Base-by-base conservation (phyloP, 805 yeast genomes). In the Candida bentonensis region DNA sequence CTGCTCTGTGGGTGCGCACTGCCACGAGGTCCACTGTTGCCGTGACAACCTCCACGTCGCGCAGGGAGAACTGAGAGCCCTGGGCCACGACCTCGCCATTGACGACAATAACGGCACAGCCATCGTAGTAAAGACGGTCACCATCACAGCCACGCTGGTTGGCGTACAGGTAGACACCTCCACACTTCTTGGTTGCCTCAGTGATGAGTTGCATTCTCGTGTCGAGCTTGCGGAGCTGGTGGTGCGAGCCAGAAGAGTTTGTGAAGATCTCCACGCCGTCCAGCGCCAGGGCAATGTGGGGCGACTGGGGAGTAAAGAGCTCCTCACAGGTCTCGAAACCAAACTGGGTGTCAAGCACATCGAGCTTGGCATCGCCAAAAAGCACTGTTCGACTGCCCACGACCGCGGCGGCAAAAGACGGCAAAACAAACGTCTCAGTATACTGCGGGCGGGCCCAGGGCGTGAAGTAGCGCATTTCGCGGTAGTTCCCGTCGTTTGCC, bases 271-370 rank as follows among this genome's bases (percentile, higher is more conserved):
- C 99, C n/a, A 89, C 95, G 39, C 99, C 99, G 61, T 87, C 96
- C 26, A 92, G 66, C 0, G 95, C 75, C 85, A 89, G 79, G 17
- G 77, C 76, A 45, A 92, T 83, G 61, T 89, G 96, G 2, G 99
- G 98, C 2, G 95, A 79, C 51, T 85, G 81, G 1, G 99, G 98
- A 0, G 99, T 92, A 62, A 92, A 92, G 46, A 92, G 68, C 62
- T 92, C 99, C 61, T 92, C 99, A 62, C 99, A 92, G 0, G 99
- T 94, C 63, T 92, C 99, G 40, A 89, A 85, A n/a, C 99, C 99
- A 45, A 92, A 70, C 39, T 82, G 79, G 0, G 97, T 86, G 55
- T 88, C 96, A 47, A 76, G 59, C 1, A 96, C 82, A 43, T 82
- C 76, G 39, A 92, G 67, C 3, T 85, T 82, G 45, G 94, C 94